Evolutionary conservation across 106 monocot genomes (phyloP).

Genomic region (Iris macrosiphon): DNA sequence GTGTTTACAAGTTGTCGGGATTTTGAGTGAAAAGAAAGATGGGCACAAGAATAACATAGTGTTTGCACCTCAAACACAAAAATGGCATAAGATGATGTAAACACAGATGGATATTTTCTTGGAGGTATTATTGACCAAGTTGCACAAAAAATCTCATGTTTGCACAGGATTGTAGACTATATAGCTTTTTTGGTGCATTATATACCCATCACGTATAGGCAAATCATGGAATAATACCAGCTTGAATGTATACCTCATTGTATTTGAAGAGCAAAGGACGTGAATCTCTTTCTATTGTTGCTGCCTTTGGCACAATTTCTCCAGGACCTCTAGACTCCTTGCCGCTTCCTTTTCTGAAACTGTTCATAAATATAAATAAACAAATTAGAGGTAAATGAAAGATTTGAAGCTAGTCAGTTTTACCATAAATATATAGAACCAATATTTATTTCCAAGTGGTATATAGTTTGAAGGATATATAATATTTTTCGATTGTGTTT

Average conservation of each 20-base stretch:
- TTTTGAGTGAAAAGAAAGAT: background rate
- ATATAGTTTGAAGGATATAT: background rate
- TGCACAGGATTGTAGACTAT: background rate
- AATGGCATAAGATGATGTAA: background rate
- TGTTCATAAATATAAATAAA: conserved; percentile 16
- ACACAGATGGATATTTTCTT: background rate
- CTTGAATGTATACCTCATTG: conserved; percentile 56
- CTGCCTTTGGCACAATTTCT: conserved; percentile 18
- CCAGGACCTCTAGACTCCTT: conserved; percentile 16
- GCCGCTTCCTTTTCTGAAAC: conserved; percentile 45
- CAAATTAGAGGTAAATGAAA: background rate
- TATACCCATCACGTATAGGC: background rate
- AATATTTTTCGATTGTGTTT: background rate
- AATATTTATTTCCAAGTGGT: background rate
- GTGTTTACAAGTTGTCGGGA: too few species aligned
- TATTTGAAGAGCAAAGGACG: conserved; percentile 87
- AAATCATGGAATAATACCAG: background rate
- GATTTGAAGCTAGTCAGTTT: background rate
- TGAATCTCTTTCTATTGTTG: conserved; percentile 56
- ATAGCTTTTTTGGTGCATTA: background rate
- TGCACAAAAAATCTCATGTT: background rate
- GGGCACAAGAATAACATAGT: too few species aligned
- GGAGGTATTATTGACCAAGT: conserved; percentile 2
- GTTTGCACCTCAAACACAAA: background rate
- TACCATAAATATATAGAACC: background rate